These are phyloP conservation scores for Dendrobium huoshanense DNA, from an alignment of 106 monocot species.

Conservation along the genomic window DNA sequence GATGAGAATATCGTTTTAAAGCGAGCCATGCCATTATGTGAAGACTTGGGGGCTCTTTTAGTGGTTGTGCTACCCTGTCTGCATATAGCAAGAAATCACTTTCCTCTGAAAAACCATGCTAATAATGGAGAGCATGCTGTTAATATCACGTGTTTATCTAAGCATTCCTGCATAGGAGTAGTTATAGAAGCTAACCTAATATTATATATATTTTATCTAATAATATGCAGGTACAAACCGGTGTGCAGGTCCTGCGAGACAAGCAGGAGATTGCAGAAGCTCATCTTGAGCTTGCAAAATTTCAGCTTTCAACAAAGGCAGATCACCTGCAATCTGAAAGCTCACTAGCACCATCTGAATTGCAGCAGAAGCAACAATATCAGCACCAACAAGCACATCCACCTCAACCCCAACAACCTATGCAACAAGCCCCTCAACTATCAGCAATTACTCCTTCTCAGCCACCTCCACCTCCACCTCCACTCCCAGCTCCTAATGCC, in stretches of 20 bases:
- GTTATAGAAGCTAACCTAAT: neutral
- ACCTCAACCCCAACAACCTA: neutral
- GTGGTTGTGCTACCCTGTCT: no score
- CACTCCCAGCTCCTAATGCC: conserved; percentile 29
- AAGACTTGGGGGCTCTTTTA: no score
- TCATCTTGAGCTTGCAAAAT: conserved; percentile 52
- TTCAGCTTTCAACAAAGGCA: conserved; percentile 34
- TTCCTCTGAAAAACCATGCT: neutral
- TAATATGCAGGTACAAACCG: conserved; percentile 56
- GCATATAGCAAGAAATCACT: neutral
- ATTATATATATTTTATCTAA: neutral
- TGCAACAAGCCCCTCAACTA: conserved; percentile 16
- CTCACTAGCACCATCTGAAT: conserved; percentile 6
- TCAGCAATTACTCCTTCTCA: conserved; percentile 9
- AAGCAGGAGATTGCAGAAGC: conserved; percentile 72
- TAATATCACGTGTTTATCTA: neutral
- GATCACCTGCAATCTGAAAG: conserved; percentile 10
- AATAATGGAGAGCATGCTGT: neutral
- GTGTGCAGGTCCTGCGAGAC: conserved; percentile 66
- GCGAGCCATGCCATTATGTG: no score
- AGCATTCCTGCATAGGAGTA: neutral
- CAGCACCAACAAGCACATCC: neutral
- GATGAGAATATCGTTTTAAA: no score
- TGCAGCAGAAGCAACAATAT: conserved; percentile 16
- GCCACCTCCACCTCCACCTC: conserved; percentile 18